phyloP scores from a whole-genome alignment of 768 basidiomycete species.

The Dioszegia aurantiaca region DNA sequence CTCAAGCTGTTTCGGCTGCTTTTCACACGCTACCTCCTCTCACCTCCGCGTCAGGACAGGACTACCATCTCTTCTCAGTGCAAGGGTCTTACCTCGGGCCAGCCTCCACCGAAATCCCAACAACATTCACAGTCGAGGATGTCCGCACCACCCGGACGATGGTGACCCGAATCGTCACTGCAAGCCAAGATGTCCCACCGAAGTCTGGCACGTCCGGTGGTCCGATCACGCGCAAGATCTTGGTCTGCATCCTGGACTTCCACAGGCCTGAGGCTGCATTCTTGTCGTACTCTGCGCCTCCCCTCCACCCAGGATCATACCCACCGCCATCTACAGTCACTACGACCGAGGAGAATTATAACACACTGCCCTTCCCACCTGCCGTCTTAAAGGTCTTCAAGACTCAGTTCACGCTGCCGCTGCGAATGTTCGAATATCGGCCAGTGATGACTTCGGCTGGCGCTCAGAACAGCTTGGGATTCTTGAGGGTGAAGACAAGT shows the following conservation, averaged over 20 bases:
- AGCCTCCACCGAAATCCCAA: conserved; percentile 18
- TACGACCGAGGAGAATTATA: background rate
- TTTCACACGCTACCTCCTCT: conserved; percentile 3
- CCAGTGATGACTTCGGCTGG: conserved; percentile 2
- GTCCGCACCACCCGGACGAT: conserved; percentile 20
- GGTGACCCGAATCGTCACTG: conserved; percentile 22
- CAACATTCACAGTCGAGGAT: conserved; percentile 17
- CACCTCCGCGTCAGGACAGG: background rate
- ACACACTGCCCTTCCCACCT: background rate
- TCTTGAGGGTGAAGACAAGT: conserved; percentile 1
- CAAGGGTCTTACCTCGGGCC: conserved; percentile 27
- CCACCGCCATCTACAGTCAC: background rate
- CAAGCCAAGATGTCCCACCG: conserved; percentile 10
- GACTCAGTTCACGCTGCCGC: conserved; percentile 6
- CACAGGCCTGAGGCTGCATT: conserved; percentile 16
- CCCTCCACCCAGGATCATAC: conserved; percentile 7
- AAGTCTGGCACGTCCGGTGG: background rate
- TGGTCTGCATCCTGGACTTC: conserved; percentile 21
- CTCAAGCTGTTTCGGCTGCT: conserved; percentile 15
- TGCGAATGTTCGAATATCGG: conserved; percentile 9
- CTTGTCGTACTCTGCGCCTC: conserved; percentile 13
- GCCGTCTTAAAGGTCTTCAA: background rate
- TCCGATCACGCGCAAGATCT: conserved; percentile 5
- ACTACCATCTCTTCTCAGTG: conserved; percentile 23
- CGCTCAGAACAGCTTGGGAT: conserved; percentile 1